Percentiles rank a stretch among this genome's conserved stretches.
Conservation (phyloP, 805 yeast species). For the Jamesozyma spencerorum region DNA sequence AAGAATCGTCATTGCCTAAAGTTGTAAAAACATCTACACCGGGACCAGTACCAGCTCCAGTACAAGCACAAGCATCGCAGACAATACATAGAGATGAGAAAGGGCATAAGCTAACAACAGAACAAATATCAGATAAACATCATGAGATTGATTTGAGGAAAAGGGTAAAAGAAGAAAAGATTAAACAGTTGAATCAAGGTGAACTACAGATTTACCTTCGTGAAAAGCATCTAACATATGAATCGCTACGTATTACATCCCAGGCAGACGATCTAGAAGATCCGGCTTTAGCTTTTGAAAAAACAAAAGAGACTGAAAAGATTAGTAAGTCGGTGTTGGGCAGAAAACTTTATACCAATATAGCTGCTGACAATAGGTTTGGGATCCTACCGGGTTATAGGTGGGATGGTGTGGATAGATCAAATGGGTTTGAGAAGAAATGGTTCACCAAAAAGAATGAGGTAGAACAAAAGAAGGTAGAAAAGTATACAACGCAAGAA, state of each 20-base stretch:
- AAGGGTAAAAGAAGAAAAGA: conserved; percentile 24
- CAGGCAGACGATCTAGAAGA: conserved; percentile 38
- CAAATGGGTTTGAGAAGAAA: conserved; percentile 73
- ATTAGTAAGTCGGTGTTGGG: conserved; percentile 31
- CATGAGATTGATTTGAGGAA: conserved; percentile 21
- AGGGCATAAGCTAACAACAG: conserved; percentile 41
- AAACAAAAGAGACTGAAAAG: conserved; percentile 5
- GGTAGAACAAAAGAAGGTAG: conserved; percentile 25
- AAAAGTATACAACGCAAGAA: conserved; percentile 32
- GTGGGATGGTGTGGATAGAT: conserved; percentile 90
- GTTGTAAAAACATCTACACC: conserved; percentile 6
- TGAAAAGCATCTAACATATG: neutral
- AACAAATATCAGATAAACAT: conserved; percentile 15
- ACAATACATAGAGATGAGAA: conserved; percentile 54
- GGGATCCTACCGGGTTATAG: conserved; percentile 66
- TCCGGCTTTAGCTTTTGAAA: conserved; percentile 45
- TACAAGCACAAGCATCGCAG: neutral
- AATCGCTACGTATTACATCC: conserved; percentile 1
- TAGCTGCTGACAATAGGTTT: conserved; percentile 61
- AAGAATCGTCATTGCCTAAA: neutral
- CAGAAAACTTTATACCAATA: conserved; percentile 40
- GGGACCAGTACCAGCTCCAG: no score
- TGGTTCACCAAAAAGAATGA: conserved; percentile 42
- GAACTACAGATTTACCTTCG: conserved; percentile 28
- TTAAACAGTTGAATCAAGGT: conserved; percentile 33